These are phyloP conservation scores for Coniochaeta hoffmannii DNA, from an alignment of 2,329 filamentous ascomycete species.

Conservation along the genomic window DNA sequence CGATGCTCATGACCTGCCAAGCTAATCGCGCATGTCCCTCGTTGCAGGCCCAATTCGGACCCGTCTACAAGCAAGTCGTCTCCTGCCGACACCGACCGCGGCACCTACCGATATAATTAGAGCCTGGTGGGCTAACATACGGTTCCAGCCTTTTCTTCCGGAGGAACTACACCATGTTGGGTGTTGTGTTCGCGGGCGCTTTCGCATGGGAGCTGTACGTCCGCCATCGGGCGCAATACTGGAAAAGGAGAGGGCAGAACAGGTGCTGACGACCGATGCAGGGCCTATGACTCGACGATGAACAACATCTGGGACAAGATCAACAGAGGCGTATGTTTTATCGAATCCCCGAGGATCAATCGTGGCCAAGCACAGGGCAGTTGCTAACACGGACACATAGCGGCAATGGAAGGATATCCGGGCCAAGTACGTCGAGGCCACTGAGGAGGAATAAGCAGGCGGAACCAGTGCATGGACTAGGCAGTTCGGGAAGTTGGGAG, in stretches of 20 bases:
- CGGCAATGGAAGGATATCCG: conserved; percentile 99
- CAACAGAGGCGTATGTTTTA: conserved; percentile 80
- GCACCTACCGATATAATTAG: background rate
- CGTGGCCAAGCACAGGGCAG: background rate
- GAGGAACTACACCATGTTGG: conserved; percentile 82
- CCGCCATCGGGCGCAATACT: conserved; percentile 1
- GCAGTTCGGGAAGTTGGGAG: background rate
- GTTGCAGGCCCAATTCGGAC: background rate
- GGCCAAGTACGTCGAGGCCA: conserved; percentile 69
- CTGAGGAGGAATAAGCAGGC: conserved; percentile 50
- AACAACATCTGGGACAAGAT: conserved; percentile 84
- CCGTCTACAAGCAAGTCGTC: conserved; percentile 15
- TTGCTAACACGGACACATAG: conserved; percentile 39
- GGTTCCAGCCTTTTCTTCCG: conserved; percentile 67
- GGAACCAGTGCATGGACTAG: background rate
- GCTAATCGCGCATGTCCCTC: conserved; percentile 7
- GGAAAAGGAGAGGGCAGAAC: background rate
- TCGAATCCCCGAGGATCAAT: background rate
- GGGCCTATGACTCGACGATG: conserved; percentile 74
- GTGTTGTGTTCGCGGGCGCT: conserved; percentile 74
- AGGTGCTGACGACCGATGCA: conserved; percentile 29
- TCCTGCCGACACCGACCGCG: background rate
- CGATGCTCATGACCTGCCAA: conserved; percentile 9
- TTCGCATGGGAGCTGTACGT: conserved; percentile 93
- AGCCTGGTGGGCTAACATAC: conserved; percentile 12